These are phyloP conservation scores for Lolium multiflorum DNA, from an alignment of 176 grass and related monocot species.

Conservation along the genomic window DNA sequence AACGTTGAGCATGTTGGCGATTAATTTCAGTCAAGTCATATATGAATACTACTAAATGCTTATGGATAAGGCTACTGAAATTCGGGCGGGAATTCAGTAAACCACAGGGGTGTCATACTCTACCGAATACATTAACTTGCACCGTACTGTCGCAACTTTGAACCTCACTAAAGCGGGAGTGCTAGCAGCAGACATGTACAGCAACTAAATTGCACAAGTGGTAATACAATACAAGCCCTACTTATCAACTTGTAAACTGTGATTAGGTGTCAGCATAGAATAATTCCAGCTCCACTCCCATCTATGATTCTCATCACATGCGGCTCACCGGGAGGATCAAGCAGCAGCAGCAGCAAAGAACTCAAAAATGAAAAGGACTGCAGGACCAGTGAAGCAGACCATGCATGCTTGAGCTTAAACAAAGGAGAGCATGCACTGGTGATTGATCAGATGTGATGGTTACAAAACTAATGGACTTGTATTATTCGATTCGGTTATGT, in stretches of 20 bases:
- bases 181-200: neutral
- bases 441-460: conserved; percentile 36
- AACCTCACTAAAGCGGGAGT: neutral
- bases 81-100: neutral
- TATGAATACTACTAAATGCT: neutral
- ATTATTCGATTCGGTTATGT: conserved; percentile 19
- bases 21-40: neutral
- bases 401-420: conserved; percentile 39
- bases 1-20: neutral
- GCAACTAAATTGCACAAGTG: conserved; percentile 37
- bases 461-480: conserved; percentile 30
- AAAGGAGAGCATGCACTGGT: conserved; percentile 27
- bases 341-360: conserved; percentile 26
- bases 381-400: conserved; percentile 27
- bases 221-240: conserved; percentile 42
- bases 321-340: conserved; percentile 44
- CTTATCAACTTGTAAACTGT: conserved; percentile 35
- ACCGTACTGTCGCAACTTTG: conserved; percentile 17
- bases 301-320: conserved; percentile 58
- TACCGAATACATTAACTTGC: no score
- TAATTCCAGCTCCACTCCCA: conserved; percentile 26
- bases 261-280: conserved; percentile 53
- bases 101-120: neutral
- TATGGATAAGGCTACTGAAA: neutral
- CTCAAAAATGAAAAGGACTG: conserved; percentile 7